A percentile compares a stretch with the other conserved stretches of the same genome.
Conservation (phyloP, 2,329 filamentous ascomycete species). For the Sarocladiaceae sp. region DNA sequence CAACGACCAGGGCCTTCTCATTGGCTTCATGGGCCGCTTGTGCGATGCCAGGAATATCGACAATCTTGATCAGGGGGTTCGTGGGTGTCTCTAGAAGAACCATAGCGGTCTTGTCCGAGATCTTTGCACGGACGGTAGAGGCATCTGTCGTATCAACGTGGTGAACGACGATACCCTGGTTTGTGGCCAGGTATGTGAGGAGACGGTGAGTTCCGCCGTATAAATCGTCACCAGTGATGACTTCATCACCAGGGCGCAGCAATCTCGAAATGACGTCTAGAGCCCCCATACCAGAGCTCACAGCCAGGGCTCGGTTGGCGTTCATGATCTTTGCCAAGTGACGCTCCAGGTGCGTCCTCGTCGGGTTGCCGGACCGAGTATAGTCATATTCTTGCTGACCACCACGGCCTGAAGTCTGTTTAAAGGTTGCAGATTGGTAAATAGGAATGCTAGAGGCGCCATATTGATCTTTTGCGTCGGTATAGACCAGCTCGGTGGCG, state of each 20-base stretch:
- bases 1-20: constrained; percentile 72
- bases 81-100: constrained; percentile 94
- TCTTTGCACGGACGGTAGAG: constrained; percentile 59
- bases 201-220: constrained; percentile 94
- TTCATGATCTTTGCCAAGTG: constrained; percentile 99
- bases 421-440: constrained; percentile 98
- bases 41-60: constrained; percentile 80
- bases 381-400: constrained; percentile 92
- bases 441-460: constrained; percentile 94
- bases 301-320: constrained; percentile 81
- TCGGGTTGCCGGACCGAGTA: constrained; percentile 95
- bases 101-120: constrained; percentile 84
- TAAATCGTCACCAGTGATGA: constrained; percentile 92
- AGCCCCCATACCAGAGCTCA: constrained; percentile 95
- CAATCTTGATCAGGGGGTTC: constrained; percentile 96
- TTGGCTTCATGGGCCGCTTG: constrained; percentile 70
- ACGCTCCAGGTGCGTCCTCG: constrained; percentile 88
- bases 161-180: constrained; percentile 88
- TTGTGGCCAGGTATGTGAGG: constrained; percentile 82
- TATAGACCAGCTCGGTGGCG: constrained; percentile 94
- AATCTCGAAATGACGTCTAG: constrained; percentile 92
- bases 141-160: constrained; percentile 90
- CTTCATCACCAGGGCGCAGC: constrained; percentile 87
- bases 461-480: constrained; percentile 94
- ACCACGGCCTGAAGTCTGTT: constrained; percentile 74